Conservation (phyloP, 176 grass and related monocot species). For the Avena insularis region DNA sequence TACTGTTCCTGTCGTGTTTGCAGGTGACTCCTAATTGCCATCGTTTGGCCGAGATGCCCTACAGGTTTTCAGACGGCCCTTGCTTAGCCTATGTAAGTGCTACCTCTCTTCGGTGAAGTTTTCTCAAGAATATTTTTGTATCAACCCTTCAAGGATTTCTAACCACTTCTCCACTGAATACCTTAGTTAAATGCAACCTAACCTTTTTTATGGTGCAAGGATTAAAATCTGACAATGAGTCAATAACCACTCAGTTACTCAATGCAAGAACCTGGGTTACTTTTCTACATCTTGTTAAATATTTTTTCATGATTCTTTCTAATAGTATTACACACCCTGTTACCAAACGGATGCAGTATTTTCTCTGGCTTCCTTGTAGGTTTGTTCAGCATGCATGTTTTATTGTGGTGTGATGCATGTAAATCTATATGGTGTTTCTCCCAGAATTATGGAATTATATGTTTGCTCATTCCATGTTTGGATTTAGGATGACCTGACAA, state of each 20-base stretch:
- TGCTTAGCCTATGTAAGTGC: slow-evolving; percentile 81
- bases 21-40: slow-evolving; percentile 87
- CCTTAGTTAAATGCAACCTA: slow-evolving; percentile 4
- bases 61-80: slow-evolving; percentile 71
- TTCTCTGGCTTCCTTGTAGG: slow-evolving; percentile 24
- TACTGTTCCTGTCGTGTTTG: slow-evolving; percentile 75
- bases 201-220: slow-evolving; percentile 25
- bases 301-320: not conserved
- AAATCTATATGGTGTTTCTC: not conserved
- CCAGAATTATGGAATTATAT: slow-evolving; percentile 35
- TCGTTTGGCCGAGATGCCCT: slow-evolving; percentile 66
- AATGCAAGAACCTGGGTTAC: slow-evolving; percentile 10
- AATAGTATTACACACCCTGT: slow-evolving; percentile 27
- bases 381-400: slow-evolving; percentile 23
- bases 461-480: slow-evolving; percentile 51
- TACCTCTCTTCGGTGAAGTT: not conserved
- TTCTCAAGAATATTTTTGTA: slow-evolving; percentile 20
- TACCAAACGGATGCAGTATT: slow-evolving; percentile 20
- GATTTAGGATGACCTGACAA: slow-evolving; percentile 83
- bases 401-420: slow-evolving; percentile 24
- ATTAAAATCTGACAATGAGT: slow-evolving; percentile 37
- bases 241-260: slow-evolving; percentile 31
- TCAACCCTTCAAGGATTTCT: slow-evolving; percentile 22
- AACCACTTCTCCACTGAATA: slow-evolving; percentile 7
- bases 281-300: slow-evolving; percentile 17